Evolutionary conservation across 257 asterid genomes (phyloP).

Genomic region (Anisodus acutangulus): DNA sequence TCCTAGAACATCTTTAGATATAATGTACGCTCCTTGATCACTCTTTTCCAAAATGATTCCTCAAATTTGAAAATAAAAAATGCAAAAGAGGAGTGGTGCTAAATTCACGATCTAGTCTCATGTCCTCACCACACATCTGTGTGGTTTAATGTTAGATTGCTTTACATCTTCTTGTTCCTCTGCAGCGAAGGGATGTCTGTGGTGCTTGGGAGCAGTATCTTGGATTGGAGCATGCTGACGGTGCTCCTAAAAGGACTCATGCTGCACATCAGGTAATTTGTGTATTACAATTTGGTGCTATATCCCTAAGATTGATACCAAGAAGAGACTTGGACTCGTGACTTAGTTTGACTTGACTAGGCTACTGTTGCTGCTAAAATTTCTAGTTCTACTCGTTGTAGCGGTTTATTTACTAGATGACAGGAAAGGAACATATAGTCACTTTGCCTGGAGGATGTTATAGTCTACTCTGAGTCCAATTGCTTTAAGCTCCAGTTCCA

Average conservation of each 20-base stretch:
- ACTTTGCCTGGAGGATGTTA: background rate
- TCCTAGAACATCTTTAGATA: background rate
- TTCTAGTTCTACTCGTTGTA: background rate
- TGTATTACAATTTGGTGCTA: background rate
- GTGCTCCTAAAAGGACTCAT: conserved; percentile 51
- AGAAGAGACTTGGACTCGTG: too few relatives aligned
- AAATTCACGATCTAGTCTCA: background rate
- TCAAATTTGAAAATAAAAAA: background rate
- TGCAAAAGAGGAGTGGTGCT: background rate
- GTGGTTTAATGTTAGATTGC: background rate
- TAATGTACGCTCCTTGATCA: background rate
- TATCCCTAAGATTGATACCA: background rate
- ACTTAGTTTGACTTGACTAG: background rate
- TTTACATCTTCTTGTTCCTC: conserved; percentile 14
- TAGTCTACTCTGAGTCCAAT: background rate
- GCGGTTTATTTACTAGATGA: background rate
- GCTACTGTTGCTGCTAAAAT: background rate
- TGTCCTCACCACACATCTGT: conserved; percentile 25
- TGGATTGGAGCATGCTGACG: conserved; percentile 62
- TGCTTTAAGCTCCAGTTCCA: background rate
- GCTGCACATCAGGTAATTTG: conserved; percentile 53
- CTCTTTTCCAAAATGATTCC: background rate
- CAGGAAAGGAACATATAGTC: background rate
- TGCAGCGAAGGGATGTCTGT: conserved; percentile 47
- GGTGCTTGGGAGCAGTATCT: conserved; percentile 66